phyloP scores from a whole-genome alignment of 108 stramenopile species.

The Cyclotella distinguenda region DNA sequence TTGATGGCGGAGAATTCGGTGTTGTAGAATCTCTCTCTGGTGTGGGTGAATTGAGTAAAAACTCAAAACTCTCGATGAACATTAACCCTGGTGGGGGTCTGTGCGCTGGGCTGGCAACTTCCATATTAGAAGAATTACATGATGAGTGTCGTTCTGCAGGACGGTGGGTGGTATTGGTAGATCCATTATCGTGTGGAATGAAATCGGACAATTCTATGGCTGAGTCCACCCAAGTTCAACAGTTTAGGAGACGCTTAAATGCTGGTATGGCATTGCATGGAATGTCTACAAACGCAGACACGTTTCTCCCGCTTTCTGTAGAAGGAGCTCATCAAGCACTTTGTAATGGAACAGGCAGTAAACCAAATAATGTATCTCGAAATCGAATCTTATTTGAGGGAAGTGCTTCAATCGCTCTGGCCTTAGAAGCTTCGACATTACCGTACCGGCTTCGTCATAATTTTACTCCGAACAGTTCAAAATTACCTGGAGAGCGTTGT shows the following conservation, averaged over 20 bases:
- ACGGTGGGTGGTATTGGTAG: slow-evolving; percentile 42
- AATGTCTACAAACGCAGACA: slow-evolving; percentile 57
- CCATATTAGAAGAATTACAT: slow-evolving; percentile 67
- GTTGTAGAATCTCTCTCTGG: background rate
- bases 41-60: background rate
- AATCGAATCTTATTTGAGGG: slow-evolving; percentile 48
- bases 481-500: slow-evolving; percentile 10
- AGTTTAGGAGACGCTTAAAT: slow-evolving; percentile 53
- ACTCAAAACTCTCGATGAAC: slow-evolving; percentile 9
- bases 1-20: slow-evolving; percentile 44
- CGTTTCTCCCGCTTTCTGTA: slow-evolving; percentile 57
- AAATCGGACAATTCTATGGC: background rate
- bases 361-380: background rate
- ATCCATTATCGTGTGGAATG: slow-evolving; percentile 3
- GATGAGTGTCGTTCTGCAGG: slow-evolving; percentile 72
- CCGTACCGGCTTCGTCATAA: slow-evolving; percentile 53
- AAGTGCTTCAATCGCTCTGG: slow-evolving; percentile 64
- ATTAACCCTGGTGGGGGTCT: slow-evolving; percentile 44
- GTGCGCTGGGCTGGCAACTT: slow-evolving; percentile 60
- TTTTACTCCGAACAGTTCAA: slow-evolving; percentile 3
- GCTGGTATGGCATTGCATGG: slow-evolving; percentile 61
- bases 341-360: background rate
- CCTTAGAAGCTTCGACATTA: slow-evolving; percentile 68
- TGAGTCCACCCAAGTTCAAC: slow-evolving; percentile 38
- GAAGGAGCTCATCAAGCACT: slow-evolving; percentile 28